Base-by-base conservation (phyloP, 805 yeast species). In the Scheffersomyces coipomensis region DNA sequence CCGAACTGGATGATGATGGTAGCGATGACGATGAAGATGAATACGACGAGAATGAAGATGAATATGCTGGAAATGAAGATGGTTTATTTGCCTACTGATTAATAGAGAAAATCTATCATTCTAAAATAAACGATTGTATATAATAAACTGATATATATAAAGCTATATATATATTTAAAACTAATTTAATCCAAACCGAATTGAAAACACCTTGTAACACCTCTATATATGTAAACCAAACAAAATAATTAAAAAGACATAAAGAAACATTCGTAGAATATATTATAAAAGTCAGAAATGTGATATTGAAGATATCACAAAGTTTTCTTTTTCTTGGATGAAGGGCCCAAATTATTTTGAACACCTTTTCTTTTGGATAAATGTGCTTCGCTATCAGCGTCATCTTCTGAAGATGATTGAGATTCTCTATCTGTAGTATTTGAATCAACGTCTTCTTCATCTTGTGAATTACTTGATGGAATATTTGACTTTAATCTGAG, bases 21-120 rank as follows among this genome's bases (percentile, higher is more conserved):
- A 58, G 49, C 11, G 86, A 78, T 52, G 91, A 81, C 39, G 64
- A 67, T 45, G 71, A 70, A 15, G 77, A 68, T 45, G 78, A 58
- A 19, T 68, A 64, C 22, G 73, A 65, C 4, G 52, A 49, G 9
- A 67, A 61, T 23, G 71, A 65, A 25, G 64, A 68, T 32, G 78
- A 68, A 21, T 74, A 80, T 42, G 86, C 78, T 51, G 93, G 83
- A 40, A 68, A 68, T 48, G 73, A 71, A 18, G 79, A 70, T 47
- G 79, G 80, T 43, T 56, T 77, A 55, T 66, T 71, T 60, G 68
- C 67, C 42, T 66, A 68, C 47, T 68, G 55, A 38, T 30, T 10
- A 2, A 2, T 9, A 10, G 11, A 10, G n/a, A 30, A 19, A 30
- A 19, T 30, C 44, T 8, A 24, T n/a, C n/a, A n/a, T n/a, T n/a